Base-by-base conservation (phyloP, 164 flowering plant species). In the Litsea cubeba region DNA sequence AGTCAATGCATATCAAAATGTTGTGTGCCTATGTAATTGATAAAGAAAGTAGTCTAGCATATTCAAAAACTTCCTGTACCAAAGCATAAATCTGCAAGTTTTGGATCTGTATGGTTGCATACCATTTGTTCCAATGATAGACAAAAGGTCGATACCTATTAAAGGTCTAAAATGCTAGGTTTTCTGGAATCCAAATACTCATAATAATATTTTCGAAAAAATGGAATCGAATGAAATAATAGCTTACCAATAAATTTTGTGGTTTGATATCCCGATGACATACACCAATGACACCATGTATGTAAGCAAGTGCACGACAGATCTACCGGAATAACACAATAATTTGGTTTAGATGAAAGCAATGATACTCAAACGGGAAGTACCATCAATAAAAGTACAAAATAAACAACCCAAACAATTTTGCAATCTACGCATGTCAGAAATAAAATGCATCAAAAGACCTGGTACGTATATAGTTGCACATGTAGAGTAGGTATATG, bases 251-350 rank as follows among this genome's bases (percentile, higher is more conserved):
- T 68, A 96, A 77, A 84, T 96, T 96, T 72, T 96, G 99, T 3
- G 99, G 99, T 82, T 96, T 96, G 63, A 96, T 96, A 78, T 96
- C 99, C 72, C 99, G 97, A 78, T 94, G 99, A 69, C 98, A 92
- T 32, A 91, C 94, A 68, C 97, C 97, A 76, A 92, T 82, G 35
- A 91, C 97, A 78, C 81, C 83, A 81, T 92, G 98, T 49, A 91
- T 76, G 76, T 94, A 92, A 81, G 92, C 91, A 66, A 94, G 87
- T 0, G 93, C 89, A 35, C 98, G 95, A 46, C 89, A 96, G 28
- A 96, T 96, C 99, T 96, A 70, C 77, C 76, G 40, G 63, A 75
- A 72, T 5, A 71, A 12, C 23, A 22, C 54, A 58, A 65, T 14
- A 50, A 54, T 54, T 20, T 1, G 60, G 20, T 26, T 76, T 14